phyloP scores from a whole-genome alignment of 2,329 filamentous ascomycete species.

The Lomentospora prolificans region DNA sequence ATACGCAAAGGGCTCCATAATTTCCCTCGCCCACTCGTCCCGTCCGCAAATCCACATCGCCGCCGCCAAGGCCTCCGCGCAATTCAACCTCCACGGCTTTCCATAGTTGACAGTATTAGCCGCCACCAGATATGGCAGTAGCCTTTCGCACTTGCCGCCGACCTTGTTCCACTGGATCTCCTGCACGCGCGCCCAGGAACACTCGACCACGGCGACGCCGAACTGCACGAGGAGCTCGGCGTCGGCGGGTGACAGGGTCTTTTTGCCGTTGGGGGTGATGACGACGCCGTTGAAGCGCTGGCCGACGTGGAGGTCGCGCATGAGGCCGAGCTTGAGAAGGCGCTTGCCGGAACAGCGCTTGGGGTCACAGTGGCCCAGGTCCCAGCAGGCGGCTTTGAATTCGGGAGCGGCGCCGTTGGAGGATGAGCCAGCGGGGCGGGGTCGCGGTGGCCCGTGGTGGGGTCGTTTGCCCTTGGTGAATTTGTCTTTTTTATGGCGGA shows the following conservation, averaged over 20 bases:
- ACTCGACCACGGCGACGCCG: slow-evolving; percentile 93
- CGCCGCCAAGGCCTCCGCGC: slow-evolving; percentile 86
- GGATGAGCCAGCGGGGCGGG: slow-evolving; percentile 35
- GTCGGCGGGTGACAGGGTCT: slow-evolving; percentile 74
- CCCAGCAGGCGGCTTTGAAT: slow-evolving; percentile 96
- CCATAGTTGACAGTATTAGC: slow-evolving; percentile 98
- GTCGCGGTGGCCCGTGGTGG: slow-evolving; percentile 46
- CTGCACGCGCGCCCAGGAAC: slow-evolving; percentile 85
- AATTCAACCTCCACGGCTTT: slow-evolving; percentile 89
- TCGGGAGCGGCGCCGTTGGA: slow-evolving; percentile 30
- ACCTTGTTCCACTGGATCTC: slow-evolving; percentile 89
- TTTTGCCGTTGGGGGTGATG: slow-evolving; percentile 89
- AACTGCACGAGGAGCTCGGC: slow-evolving; percentile 71
- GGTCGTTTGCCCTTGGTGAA: slow-evolving; percentile 72
- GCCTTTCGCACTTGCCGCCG: slow-evolving; percentile 82
- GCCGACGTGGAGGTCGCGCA: slow-evolving; percentile 85
- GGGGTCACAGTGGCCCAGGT: slow-evolving; percentile 93
- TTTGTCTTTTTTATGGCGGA: slow-evolving; percentile 91
- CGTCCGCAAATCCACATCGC: slow-evolving; percentile 91
- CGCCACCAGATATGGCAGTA: slow-evolving; percentile 90
- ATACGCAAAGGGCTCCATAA: slow-evolving; percentile 79
- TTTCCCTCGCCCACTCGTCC: slow-evolving; percentile 77
- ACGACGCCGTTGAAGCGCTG: slow-evolving; percentile 89
- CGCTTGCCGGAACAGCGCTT: slow-evolving; percentile 95
- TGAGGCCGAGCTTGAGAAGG: slow-evolving; percentile 82